phyloP scores from a whole-genome alignment of 495 filamentous ascomycete species.

The Extremus antarcticus region DNA sequence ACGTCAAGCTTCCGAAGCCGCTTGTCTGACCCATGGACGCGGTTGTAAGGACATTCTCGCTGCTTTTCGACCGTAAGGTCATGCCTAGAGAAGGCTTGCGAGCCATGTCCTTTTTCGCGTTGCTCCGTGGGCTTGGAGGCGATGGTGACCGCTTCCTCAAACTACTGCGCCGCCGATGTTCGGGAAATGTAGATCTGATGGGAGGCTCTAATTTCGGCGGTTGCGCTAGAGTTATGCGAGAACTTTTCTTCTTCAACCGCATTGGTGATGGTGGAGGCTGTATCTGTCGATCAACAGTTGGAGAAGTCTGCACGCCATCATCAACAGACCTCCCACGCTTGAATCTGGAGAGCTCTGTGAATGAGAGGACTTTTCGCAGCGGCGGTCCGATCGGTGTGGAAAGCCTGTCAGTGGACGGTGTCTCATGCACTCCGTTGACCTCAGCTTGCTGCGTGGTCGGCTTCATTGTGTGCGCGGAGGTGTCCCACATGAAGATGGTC shows the following conservation, averaged over 20 bases:
- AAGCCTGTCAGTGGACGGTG: not conserved
- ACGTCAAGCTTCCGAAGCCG: constrained; percentile 45
- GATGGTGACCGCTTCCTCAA: constrained; percentile 25
- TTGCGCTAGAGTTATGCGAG: constrained; percentile 8
- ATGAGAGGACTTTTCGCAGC: constrained; percentile 29
- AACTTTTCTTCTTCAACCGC: not conserved
- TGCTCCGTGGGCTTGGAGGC: constrained; percentile 25
- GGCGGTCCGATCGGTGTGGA: constrained; percentile 19
- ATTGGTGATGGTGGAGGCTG: constrained; percentile 13
- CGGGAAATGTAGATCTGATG: constrained; percentile 2
- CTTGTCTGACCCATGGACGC: constrained; percentile 15
- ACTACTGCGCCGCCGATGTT: constrained; percentile 2
- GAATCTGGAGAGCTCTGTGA: constrained; percentile 30
- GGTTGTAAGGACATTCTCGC: constrained; percentile 31
- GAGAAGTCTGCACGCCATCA: constrained; percentile 17
- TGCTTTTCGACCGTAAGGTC: constrained; percentile 44
- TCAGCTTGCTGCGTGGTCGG: not conserved
- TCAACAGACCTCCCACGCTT: constrained; percentile 21
- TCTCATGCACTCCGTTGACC: not conserved
- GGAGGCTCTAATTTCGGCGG: not conserved
- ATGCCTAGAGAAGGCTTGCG: constrained; percentile 48
- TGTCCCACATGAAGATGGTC: constrained; percentile 33
- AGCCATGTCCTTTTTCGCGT: not conserved
- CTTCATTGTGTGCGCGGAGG: constrained; percentile 1
- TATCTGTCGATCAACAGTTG: constrained; percentile 16